Base-by-base conservation (phyloP, 148 eudicot genomes). In the Heliamphora exappendiculata region DNA sequence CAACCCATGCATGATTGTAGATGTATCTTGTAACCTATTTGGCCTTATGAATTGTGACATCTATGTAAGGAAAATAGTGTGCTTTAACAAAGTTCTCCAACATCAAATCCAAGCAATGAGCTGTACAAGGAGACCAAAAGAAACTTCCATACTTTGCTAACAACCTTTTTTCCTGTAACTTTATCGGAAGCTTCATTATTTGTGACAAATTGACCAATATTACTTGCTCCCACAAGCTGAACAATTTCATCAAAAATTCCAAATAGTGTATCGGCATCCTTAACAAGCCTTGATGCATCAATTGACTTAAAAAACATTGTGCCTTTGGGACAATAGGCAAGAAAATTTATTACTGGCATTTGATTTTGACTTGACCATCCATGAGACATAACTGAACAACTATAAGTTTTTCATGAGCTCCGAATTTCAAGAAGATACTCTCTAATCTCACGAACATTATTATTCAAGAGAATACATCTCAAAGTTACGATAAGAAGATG, bases 131-230 rank as follows among this genome's bases (percentile, higher is more conserved):
- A 39, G 42, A 42, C 42, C 42, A 39, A 63, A 63, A 31, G 13
- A 67, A 67, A 7, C 20, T 39, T 39, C 50, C 71, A 39, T 42
- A 37, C 11, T 22, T 41, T 19, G 28, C 4, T 67, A 8, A 50
- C 16, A 68, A 74, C 31, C 28, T 37, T 44, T 33, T 80, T 55
- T 3, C 78, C 82, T 19, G 59, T 51, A 0, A 14, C 74, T 68
- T 80, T 80, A 13, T 80, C 75, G 19, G 70, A 62, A 1, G 78
- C 42, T 14, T 77, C 75, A 68, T 80, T 80, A 68, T 80, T 49
- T n/a, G 53, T 80, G 7, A 72, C 72, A 34, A 78, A 75, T 24
- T 78, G 66, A 1, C 72, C 72, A 12, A 72, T 73, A 68, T 59
- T 67, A 14, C 70, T 73, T 29, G 47, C 59, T 3, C 78, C 78